Evolutionary conservation across 345 rosid species (phyloP), one percentile per base, ranked within the genome.

Genomic region (Trapa bicornis): DNA sequence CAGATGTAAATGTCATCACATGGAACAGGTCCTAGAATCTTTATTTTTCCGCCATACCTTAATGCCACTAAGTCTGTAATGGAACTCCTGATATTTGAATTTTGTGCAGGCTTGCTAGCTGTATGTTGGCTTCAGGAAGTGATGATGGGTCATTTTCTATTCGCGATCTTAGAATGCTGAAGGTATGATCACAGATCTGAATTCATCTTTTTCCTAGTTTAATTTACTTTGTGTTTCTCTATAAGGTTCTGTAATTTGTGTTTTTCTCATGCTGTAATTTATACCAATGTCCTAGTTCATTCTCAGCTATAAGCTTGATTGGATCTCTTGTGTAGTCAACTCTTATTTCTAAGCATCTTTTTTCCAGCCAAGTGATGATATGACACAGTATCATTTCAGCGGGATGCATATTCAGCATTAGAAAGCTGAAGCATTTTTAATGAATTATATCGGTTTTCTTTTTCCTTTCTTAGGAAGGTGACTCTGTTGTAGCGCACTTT

Each of bases 61-160:
- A 41, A 35, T 63, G 13, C 33, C 29, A 14, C 9, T 11, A 37
- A 14, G 33, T 64, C 16, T 65, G 37, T 9, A 29, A 3, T 5
- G 37, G 37, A 65, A 41, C 43, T 1, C 36, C 37, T 2, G 52
- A 65, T 62, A 57, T 29, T 74, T 74, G 65, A 38, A 65, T 72
- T 74, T 66, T 72, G 66, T 67, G 66, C 75, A 94, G 96, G 86
- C 75, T 85, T 74, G 99, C 96, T 65, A 89, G 89, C 70, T 81
- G 91, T 77, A 87, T 94, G 93, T 73, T 94, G 81, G 99, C 96
- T 53, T 94, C 97, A 29, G 99, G 96, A 72, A 78, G 96, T 78
- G 99, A 94, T 75, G 97, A 94, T 52, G 99, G 99, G 60, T 77
- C 93, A 67, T 91, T 91, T 82, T 85, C 97, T 14, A 89, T 94